A percentile compares a stretch with the other conserved stretches of the same genome.
Evolutionary conservation across 495 filamentous ascomycete genomes (phyloP).

Genomic region (Cairneyella variabilis): DNA sequence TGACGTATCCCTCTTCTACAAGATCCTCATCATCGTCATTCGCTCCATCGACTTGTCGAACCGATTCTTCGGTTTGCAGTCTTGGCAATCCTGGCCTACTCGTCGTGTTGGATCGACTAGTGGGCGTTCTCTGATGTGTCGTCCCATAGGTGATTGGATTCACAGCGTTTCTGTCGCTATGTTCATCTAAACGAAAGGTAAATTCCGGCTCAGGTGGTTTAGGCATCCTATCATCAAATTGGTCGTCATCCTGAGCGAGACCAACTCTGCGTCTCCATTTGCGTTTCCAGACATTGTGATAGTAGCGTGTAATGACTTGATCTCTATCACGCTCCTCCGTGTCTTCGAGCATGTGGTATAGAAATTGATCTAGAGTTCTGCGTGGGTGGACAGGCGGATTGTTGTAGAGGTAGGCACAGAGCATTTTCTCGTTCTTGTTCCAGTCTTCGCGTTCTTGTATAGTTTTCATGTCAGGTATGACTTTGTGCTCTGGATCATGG

Average conservation of each 20-base stretch:
- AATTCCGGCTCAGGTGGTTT: neutral
- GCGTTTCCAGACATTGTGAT: slow-evolving; percentile 9
- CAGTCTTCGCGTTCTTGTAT: neutral
- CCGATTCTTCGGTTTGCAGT: neutral
- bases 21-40: neutral
- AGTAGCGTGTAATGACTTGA: slow-evolving; percentile 51
- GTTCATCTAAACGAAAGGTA: neutral
- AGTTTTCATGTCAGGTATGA: neutral
- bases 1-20: neutral
- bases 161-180: neutral
- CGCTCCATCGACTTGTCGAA: no score
- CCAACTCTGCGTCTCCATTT: no score
- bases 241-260: neutral
- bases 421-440: slow-evolving; percentile 7
- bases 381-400: slow-evolving; percentile 40
- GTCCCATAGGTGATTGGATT: neutral
- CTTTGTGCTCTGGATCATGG: neutral
- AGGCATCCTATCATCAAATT: neutral
- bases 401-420: slow-evolving; percentile 9
- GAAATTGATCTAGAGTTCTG: slow-evolving; percentile 57
- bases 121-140: neutral
- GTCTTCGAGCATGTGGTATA: slow-evolving; percentile 53
- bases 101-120: no score
- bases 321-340: slow-evolving; percentile 53
- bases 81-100: neutral